phyloP scores from a whole-genome alignment of 495 filamentous ascomycete genomes.

The Daldinia grandis region DNA sequence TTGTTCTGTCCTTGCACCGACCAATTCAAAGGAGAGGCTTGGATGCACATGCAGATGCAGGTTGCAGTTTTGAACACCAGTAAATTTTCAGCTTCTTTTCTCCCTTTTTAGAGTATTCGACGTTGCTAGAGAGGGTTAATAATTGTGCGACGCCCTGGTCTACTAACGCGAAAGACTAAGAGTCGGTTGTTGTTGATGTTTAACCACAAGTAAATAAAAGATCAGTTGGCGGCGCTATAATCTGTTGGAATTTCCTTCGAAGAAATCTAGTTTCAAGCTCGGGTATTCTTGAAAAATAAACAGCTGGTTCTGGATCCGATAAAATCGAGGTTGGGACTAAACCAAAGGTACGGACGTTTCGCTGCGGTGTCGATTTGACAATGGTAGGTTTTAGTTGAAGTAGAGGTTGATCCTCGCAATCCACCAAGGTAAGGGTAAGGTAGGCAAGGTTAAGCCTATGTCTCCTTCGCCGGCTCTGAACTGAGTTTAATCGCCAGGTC shows the following conservation, averaged over 20 bases:
- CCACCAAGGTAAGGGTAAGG: constrained; percentile 14
- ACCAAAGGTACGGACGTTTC: constrained; percentile 22
- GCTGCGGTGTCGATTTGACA: constrained; percentile 24
- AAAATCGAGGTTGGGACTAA: constrained; percentile 4
- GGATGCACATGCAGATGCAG: constrained; percentile 39
- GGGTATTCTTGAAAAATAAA: constrained; percentile 12
- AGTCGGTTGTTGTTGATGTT: neutral
- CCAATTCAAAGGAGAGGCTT: constrained; percentile 35
- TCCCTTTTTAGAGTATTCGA: constrained; percentile 4
- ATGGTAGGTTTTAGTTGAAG: constrained; percentile 26
- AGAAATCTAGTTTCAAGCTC: neutral
- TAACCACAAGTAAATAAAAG: neutral
- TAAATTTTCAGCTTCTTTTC: constrained; percentile 37
- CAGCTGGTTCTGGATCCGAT: neutral
- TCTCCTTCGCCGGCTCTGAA: constrained; percentile 24
- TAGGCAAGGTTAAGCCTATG: constrained; percentile 16
- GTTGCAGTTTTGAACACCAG: constrained; percentile 39
- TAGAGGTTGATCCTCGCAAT: constrained; percentile 8
- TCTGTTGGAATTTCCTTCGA: neutral
- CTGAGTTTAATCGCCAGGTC: constrained; percentile 21
- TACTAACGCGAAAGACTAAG: neutral
- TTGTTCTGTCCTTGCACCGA: constrained; percentile 24
- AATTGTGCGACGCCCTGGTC: neutral
- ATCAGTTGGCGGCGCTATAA: neutral
- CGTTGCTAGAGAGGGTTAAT: neutral